Base-by-base conservation (phyloP, 768 basidiomycete species). In the Boletales sp. region DNA sequence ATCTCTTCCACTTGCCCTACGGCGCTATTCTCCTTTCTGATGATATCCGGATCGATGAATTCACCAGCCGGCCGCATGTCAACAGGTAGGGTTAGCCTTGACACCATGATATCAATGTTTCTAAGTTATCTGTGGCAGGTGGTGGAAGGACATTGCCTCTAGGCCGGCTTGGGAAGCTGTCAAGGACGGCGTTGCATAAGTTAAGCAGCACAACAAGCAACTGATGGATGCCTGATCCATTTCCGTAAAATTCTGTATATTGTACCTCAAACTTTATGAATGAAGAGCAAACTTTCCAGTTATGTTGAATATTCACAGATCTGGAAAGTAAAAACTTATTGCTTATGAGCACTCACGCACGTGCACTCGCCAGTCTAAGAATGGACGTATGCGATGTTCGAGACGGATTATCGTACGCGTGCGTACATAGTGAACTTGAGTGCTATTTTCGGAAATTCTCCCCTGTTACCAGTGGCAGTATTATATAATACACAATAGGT, bases 61-160 rank as follows among this genome's bases (percentile, higher is more conserved):
- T 62, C 25, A 42, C 48, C 30, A 51, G 48, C 37, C 48, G 61
- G 9, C 58, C 55, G 9, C 63, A 57, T 30, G 53, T 62, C 30
- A 36, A n/a, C 30, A 63, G 61, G 60, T 60, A 21, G 21, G 52
- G 21, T 25, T 25, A 3, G 5, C 21, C 21, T 25, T 25, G 21
- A 25, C 21, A 2, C 21, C 5, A 25, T 5, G 21, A 25, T 25
- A 25, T 25, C 5, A 25, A 25, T 25, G 15, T 46, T 39, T 34
- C 21, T 41, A 18, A 49, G 14, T 1, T 2, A 19, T 31, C 5
- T 6, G n/a, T 31, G 38, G 18, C 44, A 73, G 77, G 68, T 81
- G 78, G 79, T 80, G 72, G 71, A 71, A 74, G 46, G 77, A 74
- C 13, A 62, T 81, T 37, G 57, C 60, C 8, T 63, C 71, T 21